Evolutionary conservation across 1,139 yeast species (phyloP), one percentile per base, ranked within the genome.

Genomic region (Candida albicans): DNA sequence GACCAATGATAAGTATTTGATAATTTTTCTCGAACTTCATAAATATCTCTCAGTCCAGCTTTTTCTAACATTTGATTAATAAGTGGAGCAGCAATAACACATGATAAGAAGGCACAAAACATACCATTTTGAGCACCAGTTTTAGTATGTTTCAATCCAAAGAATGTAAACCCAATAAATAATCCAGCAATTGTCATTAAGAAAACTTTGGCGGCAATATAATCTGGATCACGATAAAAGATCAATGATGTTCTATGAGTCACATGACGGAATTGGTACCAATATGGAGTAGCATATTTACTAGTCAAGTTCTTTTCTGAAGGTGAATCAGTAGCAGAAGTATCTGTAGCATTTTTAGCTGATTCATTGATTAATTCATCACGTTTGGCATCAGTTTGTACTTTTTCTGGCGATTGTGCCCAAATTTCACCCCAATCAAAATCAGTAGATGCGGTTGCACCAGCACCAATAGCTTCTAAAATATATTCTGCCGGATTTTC

Each of bases 401-500:
- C 24, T 42, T 53, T 59, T 52, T 59, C 63, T 0, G 68, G 64
- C 11, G 82, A 77, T 3, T 57, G 53, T 32, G 54, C 49, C 81
- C 83, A 77, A 28, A 72, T 59, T 10, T 70, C 69, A 55, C 67
- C 67, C 76, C 79, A 77, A 54, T 77, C 77, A 44, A 64, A 64
- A 22, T 58, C 52, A 18, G 73, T 67, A 35, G 64, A 52, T 18
- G 84, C 83, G 43, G 84, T 79, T n/a, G 85, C 84, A 62, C 84
- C 85, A 26, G 85, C 86, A 49, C 85, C 86, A 57, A 81, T 79
- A 51, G 79, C 77, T 50, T 81, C 79, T 55, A 82, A 65, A 54
- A 82, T 81, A 57, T 79, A 81, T 60, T 82, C 87, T 30, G 87
- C 87, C 33, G 87, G 87, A 50, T 82, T 82, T 52, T 79, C 85